Conservation (phyloP, 345 rosid genomes). For the Populus euphratica region DNA sequence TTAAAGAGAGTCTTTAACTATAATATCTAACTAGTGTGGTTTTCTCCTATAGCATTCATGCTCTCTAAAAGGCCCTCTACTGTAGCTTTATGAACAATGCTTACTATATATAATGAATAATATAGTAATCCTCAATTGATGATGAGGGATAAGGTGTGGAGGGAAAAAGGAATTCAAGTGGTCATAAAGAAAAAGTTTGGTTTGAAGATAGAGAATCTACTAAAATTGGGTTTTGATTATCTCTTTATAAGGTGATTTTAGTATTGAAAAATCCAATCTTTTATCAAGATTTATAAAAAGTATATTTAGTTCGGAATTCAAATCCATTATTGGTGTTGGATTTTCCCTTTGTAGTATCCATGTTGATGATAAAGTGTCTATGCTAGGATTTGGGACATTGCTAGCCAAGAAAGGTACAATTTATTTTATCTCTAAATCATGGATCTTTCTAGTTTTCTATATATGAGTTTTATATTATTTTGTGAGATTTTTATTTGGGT, state of each 20-base stretch:
- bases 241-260: constrained; percentile 12
- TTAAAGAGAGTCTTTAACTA: too few relatives aligned
- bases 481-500: not conserved
- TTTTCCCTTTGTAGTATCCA: constrained; percentile 23
- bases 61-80: too few relatives aligned
- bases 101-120: too few relatives aligned
- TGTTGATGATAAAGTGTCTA: constrained; percentile 25
- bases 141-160: too few relatives aligned
- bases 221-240: too few relatives aligned
- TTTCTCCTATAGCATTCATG: too few relatives aligned
- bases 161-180: too few relatives aligned
- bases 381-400: constrained; percentile 28
- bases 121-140: too few relatives aligned
- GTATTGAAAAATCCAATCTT: constrained; percentile 27
- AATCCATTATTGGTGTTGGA: constrained; percentile 28
- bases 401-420: constrained; percentile 22
- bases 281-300: constrained; percentile 22
- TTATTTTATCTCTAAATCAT: not conserved
- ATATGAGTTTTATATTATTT: not conserved
- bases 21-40: too few relatives aligned
- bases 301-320: constrained; percentile 22
- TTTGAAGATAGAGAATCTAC: too few relatives aligned
- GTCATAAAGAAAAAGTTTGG: too few relatives aligned
- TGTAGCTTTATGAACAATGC: too few relatives aligned
- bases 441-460: not conserved